phyloP scores from a whole-genome alignment of 2,329 filamentous ascomycete species.

The Bipolaris victoriae region DNA sequence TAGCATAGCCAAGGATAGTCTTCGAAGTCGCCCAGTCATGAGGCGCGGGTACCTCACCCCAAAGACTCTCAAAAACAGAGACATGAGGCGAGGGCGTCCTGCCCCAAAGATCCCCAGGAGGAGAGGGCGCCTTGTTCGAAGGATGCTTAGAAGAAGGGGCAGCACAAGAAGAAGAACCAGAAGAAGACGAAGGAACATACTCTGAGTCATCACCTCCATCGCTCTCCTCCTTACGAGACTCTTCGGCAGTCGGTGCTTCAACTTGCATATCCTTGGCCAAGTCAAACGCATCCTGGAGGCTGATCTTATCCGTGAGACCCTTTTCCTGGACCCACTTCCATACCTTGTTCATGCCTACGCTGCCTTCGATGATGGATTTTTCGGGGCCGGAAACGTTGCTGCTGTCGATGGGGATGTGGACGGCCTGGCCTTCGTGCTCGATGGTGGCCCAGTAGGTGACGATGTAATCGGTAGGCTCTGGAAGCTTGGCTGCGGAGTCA shows the following conservation, averaged over 20 bases:
- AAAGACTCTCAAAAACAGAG: no score
- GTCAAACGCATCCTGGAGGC: constrained; percentile 33
- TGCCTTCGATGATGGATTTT: constrained; percentile 22
- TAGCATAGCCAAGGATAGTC: no score
- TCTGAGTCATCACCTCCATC: no score
- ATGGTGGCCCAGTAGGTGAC: constrained; percentile 33
- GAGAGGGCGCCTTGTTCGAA: no score
- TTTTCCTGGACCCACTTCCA: constrained; percentile 38
- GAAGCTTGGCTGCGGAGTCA: background rate
- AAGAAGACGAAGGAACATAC: no score
- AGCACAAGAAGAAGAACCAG: no score
- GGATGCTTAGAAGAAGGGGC: no score
- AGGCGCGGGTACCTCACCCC: no score
- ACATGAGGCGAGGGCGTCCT: no score
- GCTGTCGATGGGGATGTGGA: constrained; percentile 27
- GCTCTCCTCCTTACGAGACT: no score
- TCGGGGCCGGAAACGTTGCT: constrained; percentile 25
- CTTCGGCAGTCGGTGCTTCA: background rate
- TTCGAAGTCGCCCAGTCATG: no score
- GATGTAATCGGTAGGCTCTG: constrained; percentile 2
- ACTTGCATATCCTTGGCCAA: constrained; percentile 25
- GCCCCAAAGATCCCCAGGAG: no score
- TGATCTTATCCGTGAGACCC: constrained; percentile 21
- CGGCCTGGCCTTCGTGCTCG: constrained; percentile 14
- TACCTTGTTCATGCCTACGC: constrained; percentile 24